phyloP scores from a whole-genome alignment of 2,329 filamentous ascomycete species.

The Aspergillus pseudoglaucus region DNA sequence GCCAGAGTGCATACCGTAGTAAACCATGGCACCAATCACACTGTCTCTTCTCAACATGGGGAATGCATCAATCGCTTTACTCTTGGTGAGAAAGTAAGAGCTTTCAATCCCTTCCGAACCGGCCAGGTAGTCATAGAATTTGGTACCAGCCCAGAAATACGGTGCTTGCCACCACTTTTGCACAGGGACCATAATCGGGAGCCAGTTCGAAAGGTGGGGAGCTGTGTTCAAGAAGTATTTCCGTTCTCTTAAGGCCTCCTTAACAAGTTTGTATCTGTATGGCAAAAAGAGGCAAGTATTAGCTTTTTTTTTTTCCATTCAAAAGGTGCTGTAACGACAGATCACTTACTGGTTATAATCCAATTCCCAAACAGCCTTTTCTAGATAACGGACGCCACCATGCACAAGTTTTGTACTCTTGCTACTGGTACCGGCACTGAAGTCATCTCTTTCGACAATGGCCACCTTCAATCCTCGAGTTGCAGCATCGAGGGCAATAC shows the following conservation, averaged over 20 bases:
- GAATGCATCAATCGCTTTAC: constrained; percentile 79
- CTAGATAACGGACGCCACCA: constrained; percentile 75
- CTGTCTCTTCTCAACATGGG: constrained; percentile 79
- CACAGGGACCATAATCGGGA: constrained; percentile 77
- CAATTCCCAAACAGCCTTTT: constrained; percentile 80
- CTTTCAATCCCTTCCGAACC: constrained; percentile 82
- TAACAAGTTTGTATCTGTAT: constrained; percentile 59
- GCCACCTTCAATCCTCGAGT: constrained; percentile 75
- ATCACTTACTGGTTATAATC: constrained; percentile 66
- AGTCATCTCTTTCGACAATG: constrained; percentile 76
- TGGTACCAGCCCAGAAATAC: constrained; percentile 65
- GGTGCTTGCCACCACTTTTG: constrained; percentile 80
- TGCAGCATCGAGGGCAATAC: constrained; percentile 73
- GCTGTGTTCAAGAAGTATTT: constrained; percentile 79
- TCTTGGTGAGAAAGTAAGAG: constrained; percentile 80
- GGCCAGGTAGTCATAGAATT: constrained; percentile 78
- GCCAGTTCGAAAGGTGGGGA: constrained; percentile 71
- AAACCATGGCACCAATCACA: constrained; percentile 74
- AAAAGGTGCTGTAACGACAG: neutral
- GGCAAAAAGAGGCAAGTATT: neutral
- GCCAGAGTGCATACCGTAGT: constrained; percentile 55
- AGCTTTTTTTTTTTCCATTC: neutral
- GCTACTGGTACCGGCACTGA: constrained; percentile 72
- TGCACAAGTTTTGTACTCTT: constrained; percentile 86
- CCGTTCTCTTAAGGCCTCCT: constrained; percentile 73